These are phyloP conservation scores for Xylaria venustula DNA, from an alignment of 495 filamentous ascomycete genomes.

Conservation along the genomic window DNA sequence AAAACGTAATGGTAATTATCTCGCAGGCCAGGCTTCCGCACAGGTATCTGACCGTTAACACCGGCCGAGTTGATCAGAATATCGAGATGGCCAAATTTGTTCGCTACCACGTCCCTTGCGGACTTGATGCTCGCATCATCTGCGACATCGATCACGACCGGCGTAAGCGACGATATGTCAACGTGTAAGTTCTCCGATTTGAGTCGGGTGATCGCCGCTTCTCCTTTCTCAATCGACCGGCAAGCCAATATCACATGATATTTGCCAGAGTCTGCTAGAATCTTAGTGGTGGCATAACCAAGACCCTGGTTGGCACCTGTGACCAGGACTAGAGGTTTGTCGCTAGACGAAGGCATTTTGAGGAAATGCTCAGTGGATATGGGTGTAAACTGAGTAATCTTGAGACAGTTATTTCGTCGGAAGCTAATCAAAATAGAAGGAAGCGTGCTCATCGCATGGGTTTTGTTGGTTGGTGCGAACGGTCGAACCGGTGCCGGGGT, in stretches of 20 bases:
- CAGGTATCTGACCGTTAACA: conserved; percentile 11
- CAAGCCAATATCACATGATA: conserved; percentile 41
- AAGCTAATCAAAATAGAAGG: too few species aligned
- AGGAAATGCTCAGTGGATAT: not conserved
- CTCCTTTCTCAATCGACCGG: conserved; percentile 29
- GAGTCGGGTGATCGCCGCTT: conserved; percentile 24
- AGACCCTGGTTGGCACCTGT: conserved; percentile 48
- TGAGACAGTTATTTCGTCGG: too few species aligned
- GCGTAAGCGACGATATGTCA: conserved; percentile 8
- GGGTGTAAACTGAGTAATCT: too few species aligned
- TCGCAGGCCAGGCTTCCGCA: conserved; percentile 17
- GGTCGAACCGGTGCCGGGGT: too few species aligned
- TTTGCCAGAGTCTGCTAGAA: conserved; percentile 25
- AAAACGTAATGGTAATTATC: conserved; percentile 31
- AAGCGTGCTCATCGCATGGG: too few species aligned
- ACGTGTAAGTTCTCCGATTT: conserved; percentile 21
- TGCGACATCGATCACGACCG: conserved; percentile 43
- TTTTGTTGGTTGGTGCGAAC: too few species aligned
- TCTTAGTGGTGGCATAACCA: conserved; percentile 34
- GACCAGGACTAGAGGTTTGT: conserved; percentile 32
- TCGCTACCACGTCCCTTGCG: conserved; percentile 32
- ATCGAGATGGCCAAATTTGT: conserved; percentile 33
- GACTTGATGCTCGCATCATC: conserved; percentile 35
- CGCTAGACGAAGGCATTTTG: conserved; percentile 7
- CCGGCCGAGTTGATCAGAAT: conserved; percentile 29